Base-by-base conservation (phyloP, 1,284 basidiomycete species). In the Cutaneotrichosporon dermatis region DNA sequence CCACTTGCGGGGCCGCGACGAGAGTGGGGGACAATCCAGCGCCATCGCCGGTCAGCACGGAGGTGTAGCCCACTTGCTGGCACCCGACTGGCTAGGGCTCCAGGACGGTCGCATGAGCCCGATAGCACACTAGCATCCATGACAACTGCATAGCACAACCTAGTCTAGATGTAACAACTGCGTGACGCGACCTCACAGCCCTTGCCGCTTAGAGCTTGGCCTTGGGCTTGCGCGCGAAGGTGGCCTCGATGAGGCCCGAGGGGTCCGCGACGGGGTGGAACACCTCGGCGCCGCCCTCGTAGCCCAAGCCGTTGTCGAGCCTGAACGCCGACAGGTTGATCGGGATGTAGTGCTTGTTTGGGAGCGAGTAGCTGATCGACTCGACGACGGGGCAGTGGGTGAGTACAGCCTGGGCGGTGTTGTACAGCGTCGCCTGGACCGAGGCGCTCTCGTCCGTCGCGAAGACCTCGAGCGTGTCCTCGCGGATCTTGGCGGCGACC, bases 391-490 rank as follows among this genome's bases (percentile, higher is more conserved):
- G 74, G 72, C 91, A 88, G 72, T 87, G 83, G 6, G 76, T 76
- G 36, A 95, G 79, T 62, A 96, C 83, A 6, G 82, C 82, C 66
- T 88, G 83, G 1, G 83, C 89, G 85, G 96, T 96, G 77, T 88
- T 89, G 83, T 88, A 96, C 59, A 94, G 81, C 49, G 92, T 95
- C 11, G 92, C 92, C 86, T 95, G 92, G 6, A 98, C 94, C 69
- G 87, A 89, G 6, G 90, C 92, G 70, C 90, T 92, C 72, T 93
- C 87, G 69, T 97, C 91, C 35, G 81, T 79, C 2, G 92, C 90
- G 74, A 97, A 98, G 2, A 87, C 80, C 63, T 90, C 86, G 36
- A 97, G 79, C 7, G 92, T 94, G 15, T 85, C 82, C 46, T 79
- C 77, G 59, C 86, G 83, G 51, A 87, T 88, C 6, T 82, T 81